phyloP scores from a whole-genome alignment of 768 basidiomycete genomes.

The Xerocomellus amylosporus region DNA sequence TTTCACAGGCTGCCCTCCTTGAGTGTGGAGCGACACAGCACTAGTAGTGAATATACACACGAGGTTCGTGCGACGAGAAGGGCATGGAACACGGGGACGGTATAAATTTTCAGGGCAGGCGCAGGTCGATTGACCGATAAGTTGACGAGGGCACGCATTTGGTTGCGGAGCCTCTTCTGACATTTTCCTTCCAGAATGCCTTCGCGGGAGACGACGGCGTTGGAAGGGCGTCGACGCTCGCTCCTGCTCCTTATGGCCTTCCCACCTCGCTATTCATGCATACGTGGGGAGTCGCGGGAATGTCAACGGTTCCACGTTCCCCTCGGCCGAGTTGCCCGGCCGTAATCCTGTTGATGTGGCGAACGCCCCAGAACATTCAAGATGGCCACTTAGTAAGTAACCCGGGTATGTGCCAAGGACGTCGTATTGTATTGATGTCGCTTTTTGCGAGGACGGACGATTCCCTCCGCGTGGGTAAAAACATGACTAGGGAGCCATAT shows the following conservation, averaged over 20 bases:
- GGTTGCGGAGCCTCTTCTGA: neutral
- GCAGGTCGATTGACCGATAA: neutral
- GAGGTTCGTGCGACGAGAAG: conserved; percentile 9
- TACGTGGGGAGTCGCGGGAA: neutral
- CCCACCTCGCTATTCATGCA: neutral
- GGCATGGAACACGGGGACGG: neutral
- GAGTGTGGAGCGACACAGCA: neutral
- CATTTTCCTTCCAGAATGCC: conserved; percentile 1
- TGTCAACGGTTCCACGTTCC: neutral
- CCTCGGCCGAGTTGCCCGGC: too few species aligned
- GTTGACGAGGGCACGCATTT: neutral
- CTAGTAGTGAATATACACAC: conserved; percentile 1
- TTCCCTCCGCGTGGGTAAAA: conserved; percentile 10
- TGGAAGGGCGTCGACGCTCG: neutral
- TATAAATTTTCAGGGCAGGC: neutral
- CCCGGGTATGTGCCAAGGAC: neutral
- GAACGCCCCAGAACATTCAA: neutral
- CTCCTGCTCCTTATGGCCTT: neutral
- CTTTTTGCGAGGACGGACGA: conserved; percentile 4
- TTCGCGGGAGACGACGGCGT: conserved; percentile 19
- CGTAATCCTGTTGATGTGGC: neutral
- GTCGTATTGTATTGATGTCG: neutral
- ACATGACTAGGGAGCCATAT: too few species aligned
- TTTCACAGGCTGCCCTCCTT: neutral
- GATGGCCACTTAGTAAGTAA: neutral